Evolutionary conservation across 805 yeast genomes (phyloP).

Genomic region (Clavispora phyllophila): DNA sequence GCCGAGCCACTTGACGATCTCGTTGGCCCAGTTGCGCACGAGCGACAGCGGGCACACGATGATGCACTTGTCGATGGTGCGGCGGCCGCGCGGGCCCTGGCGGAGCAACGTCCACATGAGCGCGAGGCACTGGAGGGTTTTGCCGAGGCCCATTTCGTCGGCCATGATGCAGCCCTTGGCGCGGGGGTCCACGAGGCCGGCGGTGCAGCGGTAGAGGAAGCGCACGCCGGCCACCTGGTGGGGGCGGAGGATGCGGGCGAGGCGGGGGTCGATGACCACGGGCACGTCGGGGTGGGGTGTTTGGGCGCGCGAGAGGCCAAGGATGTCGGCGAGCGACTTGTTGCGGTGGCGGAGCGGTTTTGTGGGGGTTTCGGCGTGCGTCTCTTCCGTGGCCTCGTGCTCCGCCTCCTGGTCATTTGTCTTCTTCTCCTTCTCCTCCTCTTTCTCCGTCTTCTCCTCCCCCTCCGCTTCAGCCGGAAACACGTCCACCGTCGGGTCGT

Average conservation of each 20-base stretch:
- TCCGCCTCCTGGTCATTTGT: no score
- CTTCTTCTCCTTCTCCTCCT: no score
- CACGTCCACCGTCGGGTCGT: conserved; percentile 88
- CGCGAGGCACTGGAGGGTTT: conserved; percentile 83
- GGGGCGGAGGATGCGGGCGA: conserved; percentile 82
- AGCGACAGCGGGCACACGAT: conserved; percentile 94
- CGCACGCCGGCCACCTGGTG: conserved; percentile 96
- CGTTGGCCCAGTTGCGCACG: conserved; percentile 97
- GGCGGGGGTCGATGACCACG: conserved; percentile 88
- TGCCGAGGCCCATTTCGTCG: conserved; percentile 94
- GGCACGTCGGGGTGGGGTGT: conserved; percentile 79
- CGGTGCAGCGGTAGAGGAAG: conserved; percentile 83
- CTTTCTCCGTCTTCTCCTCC: no score
- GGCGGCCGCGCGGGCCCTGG: conserved; percentile 82
- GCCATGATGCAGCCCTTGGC: conserved; percentile 98
- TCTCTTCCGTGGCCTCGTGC: no score
- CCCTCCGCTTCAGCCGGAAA: conserved; percentile 31
- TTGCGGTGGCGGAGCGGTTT: no score
- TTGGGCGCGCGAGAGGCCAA: conserved; percentile 61
- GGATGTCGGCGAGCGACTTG: conserved; percentile 71
- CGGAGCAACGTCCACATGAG: conserved; percentile 86
- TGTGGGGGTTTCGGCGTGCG: no score
- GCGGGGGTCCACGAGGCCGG: conserved; percentile 75
- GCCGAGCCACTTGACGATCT: conserved; percentile 91
- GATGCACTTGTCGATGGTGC: conserved; percentile 82